Base-by-base conservation (phyloP, 495 filamentous ascomycete species). In the Neurospora africana region DNA sequence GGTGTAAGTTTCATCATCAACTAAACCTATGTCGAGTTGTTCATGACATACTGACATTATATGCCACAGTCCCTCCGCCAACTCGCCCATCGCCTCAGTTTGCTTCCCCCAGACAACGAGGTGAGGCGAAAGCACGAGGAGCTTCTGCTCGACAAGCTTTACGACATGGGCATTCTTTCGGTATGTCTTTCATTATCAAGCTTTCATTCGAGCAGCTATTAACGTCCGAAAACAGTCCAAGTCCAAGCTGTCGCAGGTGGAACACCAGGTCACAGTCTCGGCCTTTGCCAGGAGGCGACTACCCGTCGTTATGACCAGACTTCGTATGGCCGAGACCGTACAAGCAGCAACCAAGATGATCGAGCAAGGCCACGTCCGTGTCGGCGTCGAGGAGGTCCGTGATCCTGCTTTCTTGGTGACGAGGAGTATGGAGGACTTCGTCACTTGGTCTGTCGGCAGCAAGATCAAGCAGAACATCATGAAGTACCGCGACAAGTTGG, bases 401-500 rank as follows among this genome's bases (percentile, higher is more conserved):
- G 95, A 99, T 81, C 89, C 94, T 11, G 91, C 91, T 0, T 93
- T 88, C 76, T 81, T 93, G 68, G 91, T 94, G 19, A 91, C 89
- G 38, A 82, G 91, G 72, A 93, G 90, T 76, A 91, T 97, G 90
- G 95, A 98, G 83, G 95, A 99, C 81, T 98, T 95, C 72, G 91
- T 99, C 33, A 98, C 95, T 5, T 99, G 95, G 95, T 92, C 95
- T 37, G 93, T 96, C 75, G 91, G 91, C 69, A 94, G 91, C 80
- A 98, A 97, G 91, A 97, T 98, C 83, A 97, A 95, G 90, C 86
- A 91, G 78, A 95, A 91, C 76, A 94, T 98, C 71, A 88, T 97
- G 88, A 90, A 89, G 78, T 99, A 98, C 79, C 89, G 93, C 72
- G 93, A 97, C 81, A 93, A 97, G 83, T 79, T 97, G 83, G 95